phyloP scores from a whole-genome alignment of 495 filamentous ascomycete genomes.

The Copromyces sp. region DNA sequence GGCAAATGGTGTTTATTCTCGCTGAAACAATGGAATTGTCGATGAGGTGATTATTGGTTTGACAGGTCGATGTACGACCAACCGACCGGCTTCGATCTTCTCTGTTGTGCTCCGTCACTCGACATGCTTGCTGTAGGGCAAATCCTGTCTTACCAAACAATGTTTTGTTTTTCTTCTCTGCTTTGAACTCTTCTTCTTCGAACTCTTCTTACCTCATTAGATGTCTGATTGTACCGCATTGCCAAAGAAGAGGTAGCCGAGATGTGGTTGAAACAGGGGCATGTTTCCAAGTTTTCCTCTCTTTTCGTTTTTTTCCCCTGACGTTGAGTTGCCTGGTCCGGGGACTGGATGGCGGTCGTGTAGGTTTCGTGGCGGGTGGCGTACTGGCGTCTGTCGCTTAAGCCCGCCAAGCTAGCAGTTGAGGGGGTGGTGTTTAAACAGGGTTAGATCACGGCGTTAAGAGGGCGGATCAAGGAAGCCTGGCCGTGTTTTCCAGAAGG shows the following conservation, averaged over 20 bases:
- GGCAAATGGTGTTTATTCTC: not conserved
- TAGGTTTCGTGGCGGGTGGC: not conserved
- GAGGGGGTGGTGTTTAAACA: not conserved
- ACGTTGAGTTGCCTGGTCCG: not conserved
- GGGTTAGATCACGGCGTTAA: not conserved
- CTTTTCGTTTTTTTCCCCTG: no score
- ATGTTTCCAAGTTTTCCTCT: not conserved
- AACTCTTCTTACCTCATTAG: not conserved
- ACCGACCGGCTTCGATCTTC: not conserved
- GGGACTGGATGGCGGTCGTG: not conserved
- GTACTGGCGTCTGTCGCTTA: not conserved
- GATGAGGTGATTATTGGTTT: not conserved
- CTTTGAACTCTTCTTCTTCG: not conserved
- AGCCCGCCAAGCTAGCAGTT: not conserved
- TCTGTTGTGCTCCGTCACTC: not conserved
- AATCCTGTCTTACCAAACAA: not conserved
- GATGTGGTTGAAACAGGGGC: not conserved
- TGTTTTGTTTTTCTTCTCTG: not conserved
- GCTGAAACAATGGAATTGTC: not conserved
- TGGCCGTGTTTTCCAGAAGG: not conserved
- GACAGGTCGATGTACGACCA: not conserved
- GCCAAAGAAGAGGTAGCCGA: not conserved
- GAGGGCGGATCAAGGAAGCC: not conserved
- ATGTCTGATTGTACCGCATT: not conserved
- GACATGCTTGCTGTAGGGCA: not conserved